Evolutionary conservation across 306 rosid genomes (phyloP).

Genomic region (Purshia tridentata): DNA sequence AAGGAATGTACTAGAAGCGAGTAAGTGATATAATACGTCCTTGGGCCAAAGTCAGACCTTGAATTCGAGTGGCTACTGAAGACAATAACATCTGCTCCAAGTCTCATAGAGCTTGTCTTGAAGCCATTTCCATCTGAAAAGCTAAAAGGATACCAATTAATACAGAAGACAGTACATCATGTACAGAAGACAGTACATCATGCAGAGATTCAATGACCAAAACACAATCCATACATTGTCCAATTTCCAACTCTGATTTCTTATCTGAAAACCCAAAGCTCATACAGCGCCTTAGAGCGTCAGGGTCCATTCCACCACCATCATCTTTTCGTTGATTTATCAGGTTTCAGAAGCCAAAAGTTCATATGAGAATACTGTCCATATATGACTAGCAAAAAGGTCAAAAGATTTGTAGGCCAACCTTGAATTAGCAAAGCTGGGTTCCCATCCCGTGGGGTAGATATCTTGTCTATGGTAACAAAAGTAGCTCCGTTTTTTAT

Average conservation of each 20-base stretch:
- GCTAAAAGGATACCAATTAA: slow-evolving; percentile 39
- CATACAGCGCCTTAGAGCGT: slow-evolving; percentile 79
- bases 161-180: slow-evolving; percentile 6
- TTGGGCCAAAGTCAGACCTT: slow-evolving; percentile 38
- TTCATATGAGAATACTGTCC: slow-evolving; percentile 8
- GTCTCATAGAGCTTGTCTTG: slow-evolving; percentile 95
- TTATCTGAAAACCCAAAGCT: slow-evolving; percentile 93
- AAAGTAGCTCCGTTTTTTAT: slow-evolving; percentile 88
- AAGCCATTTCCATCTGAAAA: slow-evolving; percentile 96
- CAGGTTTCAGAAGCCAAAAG: slow-evolving; percentile 25
- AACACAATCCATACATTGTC: slow-evolving; percentile 65
- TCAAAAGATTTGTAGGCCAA: not conserved
- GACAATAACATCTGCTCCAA: slow-evolving; percentile 91
- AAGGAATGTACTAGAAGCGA: not conserved
- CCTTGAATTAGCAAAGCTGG: slow-evolving; percentile 87
- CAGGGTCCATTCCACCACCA: slow-evolving; percentile 95
- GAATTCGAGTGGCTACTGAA: slow-evolving; percentile 61
- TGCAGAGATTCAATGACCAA: slow-evolving; percentile 16
- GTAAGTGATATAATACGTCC: not conserved
- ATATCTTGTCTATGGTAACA: slow-evolving; percentile 72
- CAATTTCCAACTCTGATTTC: slow-evolving; percentile 65
- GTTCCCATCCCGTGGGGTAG: slow-evolving; percentile 70
- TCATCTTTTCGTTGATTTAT: slow-evolving; percentile 52
- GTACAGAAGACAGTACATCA: slow-evolving; percentile 8
- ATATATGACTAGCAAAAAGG: not conserved